Conservation (phyloP, 2,329 filamentous ascomycete genomes). For the Cordyceps tenuipes region DNA sequence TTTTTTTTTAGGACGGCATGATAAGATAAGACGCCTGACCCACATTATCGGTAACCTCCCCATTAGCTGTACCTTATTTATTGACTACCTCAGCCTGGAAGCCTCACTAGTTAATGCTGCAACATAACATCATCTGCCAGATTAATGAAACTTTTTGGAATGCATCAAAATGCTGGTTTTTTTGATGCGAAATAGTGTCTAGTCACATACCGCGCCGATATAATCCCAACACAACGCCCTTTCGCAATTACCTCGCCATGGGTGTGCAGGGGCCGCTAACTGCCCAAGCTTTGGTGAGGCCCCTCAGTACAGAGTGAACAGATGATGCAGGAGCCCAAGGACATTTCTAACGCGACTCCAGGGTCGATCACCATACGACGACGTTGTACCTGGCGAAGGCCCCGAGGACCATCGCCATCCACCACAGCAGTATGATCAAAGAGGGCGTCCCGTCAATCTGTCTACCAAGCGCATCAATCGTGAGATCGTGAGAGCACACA, state of each 20-base stretch:
- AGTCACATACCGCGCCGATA: neutral
- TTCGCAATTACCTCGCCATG: conserved; percentile 27
- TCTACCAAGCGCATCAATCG: conserved; percentile 47
- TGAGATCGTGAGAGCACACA: conserved; percentile 51
- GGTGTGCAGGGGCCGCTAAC: conserved; percentile 48
- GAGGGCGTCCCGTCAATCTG: conserved; percentile 47
- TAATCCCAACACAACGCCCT: neutral
- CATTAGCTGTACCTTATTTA: neutral
- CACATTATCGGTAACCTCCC: neutral
- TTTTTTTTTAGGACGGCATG: conserved; percentile 12
- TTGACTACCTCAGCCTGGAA: neutral
- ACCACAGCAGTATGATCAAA: conserved; percentile 44
- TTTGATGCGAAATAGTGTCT: neutral
- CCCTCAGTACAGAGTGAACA: neutral
- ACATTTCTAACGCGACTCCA: conserved; percentile 19
- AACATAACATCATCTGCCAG: conserved; percentile 2
- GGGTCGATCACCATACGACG: conserved; percentile 54
- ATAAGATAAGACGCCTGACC: conserved; percentile 9
- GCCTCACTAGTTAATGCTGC: neutral
- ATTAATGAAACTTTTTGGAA: conserved; percentile 9
- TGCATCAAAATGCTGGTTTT: conserved; percentile 3
- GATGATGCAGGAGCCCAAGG: neutral
- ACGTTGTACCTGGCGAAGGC: conserved; percentile 43
- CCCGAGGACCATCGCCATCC: conserved; percentile 18
- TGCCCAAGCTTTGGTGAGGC: conserved; percentile 45